phyloP scores from a whole-genome alignment of 768 basidiomycete species.

The Lactarius sanguifluus region DNA sequence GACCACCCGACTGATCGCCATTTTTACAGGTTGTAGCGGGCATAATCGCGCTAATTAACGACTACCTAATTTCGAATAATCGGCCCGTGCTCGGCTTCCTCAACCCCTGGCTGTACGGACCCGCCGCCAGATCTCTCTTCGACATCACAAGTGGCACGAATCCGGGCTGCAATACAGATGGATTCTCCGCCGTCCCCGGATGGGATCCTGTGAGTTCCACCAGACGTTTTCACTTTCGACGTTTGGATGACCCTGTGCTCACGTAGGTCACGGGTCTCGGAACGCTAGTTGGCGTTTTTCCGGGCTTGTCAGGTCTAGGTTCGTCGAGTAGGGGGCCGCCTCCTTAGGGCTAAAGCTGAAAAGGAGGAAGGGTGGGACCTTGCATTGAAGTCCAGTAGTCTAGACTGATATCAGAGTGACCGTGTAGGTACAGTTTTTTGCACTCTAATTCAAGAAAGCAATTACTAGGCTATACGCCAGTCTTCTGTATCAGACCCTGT shows the following conservation, averaged over 20 bases:
- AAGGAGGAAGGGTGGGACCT: no score
- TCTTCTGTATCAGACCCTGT: no score
- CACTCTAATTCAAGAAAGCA: no score
- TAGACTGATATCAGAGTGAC: no score
- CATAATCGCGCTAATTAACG: background rate
- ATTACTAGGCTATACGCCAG: no score
- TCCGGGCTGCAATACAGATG: background rate
- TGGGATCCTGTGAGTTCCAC: background rate
- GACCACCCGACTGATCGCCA: background rate
- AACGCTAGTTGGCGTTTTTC: background rate
- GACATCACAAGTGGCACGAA: background rate
- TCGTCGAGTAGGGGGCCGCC: no score
- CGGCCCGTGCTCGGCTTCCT: background rate
- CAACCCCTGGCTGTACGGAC: background rate
- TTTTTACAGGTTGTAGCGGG: background rate
- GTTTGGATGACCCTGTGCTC: background rate
- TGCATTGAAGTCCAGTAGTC: no score
- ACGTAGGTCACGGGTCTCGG: background rate
- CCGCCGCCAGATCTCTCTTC: background rate
- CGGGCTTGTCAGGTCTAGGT: no score
- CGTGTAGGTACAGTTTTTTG: no score
- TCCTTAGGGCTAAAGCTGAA: no score
- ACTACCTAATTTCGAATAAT: background rate
- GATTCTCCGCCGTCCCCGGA: background rate
- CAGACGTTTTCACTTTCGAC: background rate